Conservation (phyloP, 1,284 basidiomycete species). For the Leccinum solheimii region DNA sequence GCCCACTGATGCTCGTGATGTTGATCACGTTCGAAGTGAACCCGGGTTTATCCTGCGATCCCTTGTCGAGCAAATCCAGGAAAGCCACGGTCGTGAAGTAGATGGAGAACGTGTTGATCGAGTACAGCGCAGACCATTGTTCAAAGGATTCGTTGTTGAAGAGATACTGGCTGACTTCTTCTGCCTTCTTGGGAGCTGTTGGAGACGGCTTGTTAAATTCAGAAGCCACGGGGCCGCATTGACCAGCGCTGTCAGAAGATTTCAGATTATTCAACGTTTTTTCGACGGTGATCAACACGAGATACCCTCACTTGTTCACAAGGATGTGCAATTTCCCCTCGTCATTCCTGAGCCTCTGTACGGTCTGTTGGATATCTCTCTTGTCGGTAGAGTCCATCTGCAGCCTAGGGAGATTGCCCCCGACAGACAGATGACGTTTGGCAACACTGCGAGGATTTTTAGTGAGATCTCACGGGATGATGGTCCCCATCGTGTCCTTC, state of each 20-base stretch:
- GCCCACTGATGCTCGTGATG: conserved; percentile 73
- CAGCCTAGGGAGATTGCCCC: conserved; percentile 42
- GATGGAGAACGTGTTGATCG: conserved; percentile 67
- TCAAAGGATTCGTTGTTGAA: conserved; percentile 68
- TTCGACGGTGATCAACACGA: not conserved
- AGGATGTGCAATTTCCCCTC: conserved; percentile 77
- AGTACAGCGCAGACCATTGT: conserved; percentile 60
- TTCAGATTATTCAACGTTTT: not conserved
- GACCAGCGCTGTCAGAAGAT: conserved; percentile 57
- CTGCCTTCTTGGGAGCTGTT: conserved; percentile 60
- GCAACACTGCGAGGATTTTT: not conserved
- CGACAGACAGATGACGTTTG: conserved; percentile 1
- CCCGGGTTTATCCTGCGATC: conserved; percentile 55
- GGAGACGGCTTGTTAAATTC: conserved; percentile 59
- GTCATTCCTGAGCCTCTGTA: conserved; percentile 38
- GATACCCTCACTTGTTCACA: conserved; percentile 68
- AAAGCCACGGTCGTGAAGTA: conserved; percentile 78
- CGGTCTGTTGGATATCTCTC: conserved; percentile 60
- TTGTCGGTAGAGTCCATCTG: conserved; percentile 72
- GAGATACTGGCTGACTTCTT: conserved; percentile 60
- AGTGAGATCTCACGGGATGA: conserved; percentile 54
- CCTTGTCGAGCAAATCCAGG: conserved; percentile 70
- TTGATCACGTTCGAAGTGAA: conserved; percentile 71
- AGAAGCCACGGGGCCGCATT: conserved; percentile 58
- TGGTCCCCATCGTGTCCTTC: conserved; percentile 40